Evolutionary conservation across 1,139 yeast genomes (phyloP), one percentile per base, ranked within the genome.

Genomic region (Arxiozyma telluris): DNA sequence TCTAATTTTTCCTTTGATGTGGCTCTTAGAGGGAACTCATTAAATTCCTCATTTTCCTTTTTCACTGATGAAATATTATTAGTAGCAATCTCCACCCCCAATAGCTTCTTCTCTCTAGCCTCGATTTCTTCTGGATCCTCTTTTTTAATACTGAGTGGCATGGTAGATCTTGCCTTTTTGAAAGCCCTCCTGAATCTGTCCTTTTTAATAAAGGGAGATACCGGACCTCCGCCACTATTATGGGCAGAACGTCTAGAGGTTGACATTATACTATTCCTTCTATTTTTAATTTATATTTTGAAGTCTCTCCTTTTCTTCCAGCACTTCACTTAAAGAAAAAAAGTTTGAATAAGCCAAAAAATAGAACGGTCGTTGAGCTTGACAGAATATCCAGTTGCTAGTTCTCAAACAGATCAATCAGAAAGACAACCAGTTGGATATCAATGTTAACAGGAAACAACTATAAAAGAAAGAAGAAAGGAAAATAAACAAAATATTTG

Each of bases 1-100:
- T 81, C 82, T 39, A 88, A 72, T 57, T 89, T 96, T 44, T 84
- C 84, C 53, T 77, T 74, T 1, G 87, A 76, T 62, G 93, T 87
- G 38, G 94, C 86, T 61, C 83, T 81, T 62, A 93, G 76, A 1
- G 73, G 71, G 56, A 65, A 73, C 56, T 71, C 74, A 44, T 65
- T 69, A 55, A 65, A 73, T 41, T 69, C 71, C 4, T 57, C 60
- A 1, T 44, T 50, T 45, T 65, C 62, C 41, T 53, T 57, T 50
- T 63, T 60, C 39, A 59, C 58, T 30, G 57, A 57, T 1, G 53
- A 44, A 38, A 53, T 51, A 20, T 55, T 50, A 8, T 52, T 46
- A 43, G 57, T 47, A 9, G 41, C 45, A 15, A 54, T 58, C 30
- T 60, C 63, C 5, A 59, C 65, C 50, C 67, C 67, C 47, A 66